These are phyloP conservation scores for Taphrina communis DNA, from an alignment of 1,139 yeast species.

Conservation along the genomic window DNA sequence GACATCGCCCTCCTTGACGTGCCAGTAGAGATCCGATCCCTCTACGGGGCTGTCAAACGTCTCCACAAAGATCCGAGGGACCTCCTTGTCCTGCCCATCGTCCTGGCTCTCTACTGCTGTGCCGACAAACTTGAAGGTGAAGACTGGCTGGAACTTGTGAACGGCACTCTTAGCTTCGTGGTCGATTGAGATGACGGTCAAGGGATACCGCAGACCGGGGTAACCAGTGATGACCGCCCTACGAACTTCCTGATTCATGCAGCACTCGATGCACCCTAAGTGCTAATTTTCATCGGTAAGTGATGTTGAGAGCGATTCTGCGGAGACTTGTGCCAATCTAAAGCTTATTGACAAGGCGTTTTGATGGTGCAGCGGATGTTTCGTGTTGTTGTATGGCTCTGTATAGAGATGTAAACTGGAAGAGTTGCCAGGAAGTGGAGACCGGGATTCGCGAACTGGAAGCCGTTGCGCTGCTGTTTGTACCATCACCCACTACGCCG, in stretches of 20 bases:
- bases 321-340: no score
- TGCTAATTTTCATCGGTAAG: background rate
- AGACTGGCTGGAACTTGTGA: constrained; percentile 61
- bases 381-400: background rate
- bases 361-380: no score
- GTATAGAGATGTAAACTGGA: background rate
- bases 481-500: background rate
- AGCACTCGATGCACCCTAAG: background rate
- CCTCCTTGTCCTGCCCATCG: constrained; percentile 48
- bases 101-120: constrained; percentile 48
- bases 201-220: constrained; percentile 30
- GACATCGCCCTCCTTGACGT: constrained; percentile 65
- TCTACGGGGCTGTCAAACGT: constrained; percentile 83
- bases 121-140: constrained; percentile 70
- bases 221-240: constrained; percentile 28
- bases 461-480: background rate
- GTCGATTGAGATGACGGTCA: constrained; percentile 37
- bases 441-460: background rate
- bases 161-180: constrained; percentile 57
- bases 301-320: no score
- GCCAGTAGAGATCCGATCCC: constrained; percentile 65
- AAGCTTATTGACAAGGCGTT: background rate
- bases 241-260: constrained; percentile 23
- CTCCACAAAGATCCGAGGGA: constrained; percentile 53
- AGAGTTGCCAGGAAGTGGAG: background rate